Conservation (phyloP, 2,329 filamentous ascomycete genomes). For the Monilinia aucupariae region DNA sequence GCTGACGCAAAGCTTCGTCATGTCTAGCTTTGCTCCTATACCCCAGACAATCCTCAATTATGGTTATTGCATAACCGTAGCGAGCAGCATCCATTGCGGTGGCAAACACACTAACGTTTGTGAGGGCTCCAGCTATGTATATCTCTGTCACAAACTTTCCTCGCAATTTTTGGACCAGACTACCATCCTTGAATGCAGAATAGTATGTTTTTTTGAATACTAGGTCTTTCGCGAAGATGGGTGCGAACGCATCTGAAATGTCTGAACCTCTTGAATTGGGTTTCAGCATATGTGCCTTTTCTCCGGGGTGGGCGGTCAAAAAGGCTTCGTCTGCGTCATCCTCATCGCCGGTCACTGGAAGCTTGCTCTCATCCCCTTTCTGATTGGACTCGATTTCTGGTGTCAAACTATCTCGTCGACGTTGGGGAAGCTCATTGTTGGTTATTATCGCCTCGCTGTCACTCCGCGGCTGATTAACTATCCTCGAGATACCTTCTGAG, state of each 20-base stretch:
- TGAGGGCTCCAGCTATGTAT: conserved; percentile 80
- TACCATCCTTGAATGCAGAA: conserved; percentile 75
- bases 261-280: conserved; percentile 17
- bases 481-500: conserved; percentile 49
- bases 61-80: conserved; percentile 79
- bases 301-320: conserved; percentile 27
- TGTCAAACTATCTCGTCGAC: neutral
- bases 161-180: conserved; percentile 70
- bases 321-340: conserved; percentile 27
- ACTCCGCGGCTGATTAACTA: conserved; percentile 44
- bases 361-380: conserved; percentile 18
- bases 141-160: conserved; percentile 83
- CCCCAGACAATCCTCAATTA: conserved; percentile 84
- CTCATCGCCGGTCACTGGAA: conserved; percentile 14
- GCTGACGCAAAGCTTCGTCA: conserved; percentile 33
- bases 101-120: conserved; percentile 84
- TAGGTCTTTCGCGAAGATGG: conserved; percentile 39
- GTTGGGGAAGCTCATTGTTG: conserved; percentile 27
- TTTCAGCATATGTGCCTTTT: conserved; percentile 40
- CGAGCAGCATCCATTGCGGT: conserved; percentile 86
- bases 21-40: conserved; percentile 68
- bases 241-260: conserved; percentile 7
- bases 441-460: conserved; percentile 34
- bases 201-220: conserved; percentile 68
- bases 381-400: conserved; percentile 18